Evolutionary conservation across 345 rosid genomes (phyloP).

Genomic region (Acer saccharum): DNA sequence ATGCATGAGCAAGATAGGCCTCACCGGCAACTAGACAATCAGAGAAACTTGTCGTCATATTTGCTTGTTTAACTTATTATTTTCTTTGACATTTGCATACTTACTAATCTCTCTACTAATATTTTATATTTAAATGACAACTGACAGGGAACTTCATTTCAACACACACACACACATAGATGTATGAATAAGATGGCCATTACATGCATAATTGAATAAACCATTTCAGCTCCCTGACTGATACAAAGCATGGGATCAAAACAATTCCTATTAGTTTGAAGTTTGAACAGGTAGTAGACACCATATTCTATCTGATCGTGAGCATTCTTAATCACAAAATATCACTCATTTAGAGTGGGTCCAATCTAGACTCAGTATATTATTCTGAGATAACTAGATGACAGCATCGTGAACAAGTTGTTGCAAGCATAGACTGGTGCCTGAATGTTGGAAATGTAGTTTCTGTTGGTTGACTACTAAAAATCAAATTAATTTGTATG

Average conservation of each 20-base stretch:
- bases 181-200: background rate
- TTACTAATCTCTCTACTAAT: background rate
- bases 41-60: background rate
- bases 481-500: background rate
- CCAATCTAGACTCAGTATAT: background rate
- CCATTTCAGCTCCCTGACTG: background rate
- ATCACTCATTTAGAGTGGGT: background rate
- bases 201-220: no score
- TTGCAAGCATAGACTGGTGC: background rate
- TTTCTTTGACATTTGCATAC: background rate
- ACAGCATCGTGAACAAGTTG: background rate
- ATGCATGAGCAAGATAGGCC: background rate
- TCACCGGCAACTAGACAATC: background rate
- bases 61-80: background rate
- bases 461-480: background rate
- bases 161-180: background rate
- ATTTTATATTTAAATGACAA: background rate
- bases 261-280: no score
- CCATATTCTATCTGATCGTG: background rate
- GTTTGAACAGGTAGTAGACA: background rate
- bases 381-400: background rate
- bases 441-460: background rate
- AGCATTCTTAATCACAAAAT: background rate
- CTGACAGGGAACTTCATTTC: background rate
- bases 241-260: no score